Percentiles rank a stretch among this genome's conserved stretches.
These are phyloP conservation scores for Ascochyta viciae-villosae DNA, from an alignment of 2,329 filamentous ascomycete species.

Conservation along the genomic window DNA sequence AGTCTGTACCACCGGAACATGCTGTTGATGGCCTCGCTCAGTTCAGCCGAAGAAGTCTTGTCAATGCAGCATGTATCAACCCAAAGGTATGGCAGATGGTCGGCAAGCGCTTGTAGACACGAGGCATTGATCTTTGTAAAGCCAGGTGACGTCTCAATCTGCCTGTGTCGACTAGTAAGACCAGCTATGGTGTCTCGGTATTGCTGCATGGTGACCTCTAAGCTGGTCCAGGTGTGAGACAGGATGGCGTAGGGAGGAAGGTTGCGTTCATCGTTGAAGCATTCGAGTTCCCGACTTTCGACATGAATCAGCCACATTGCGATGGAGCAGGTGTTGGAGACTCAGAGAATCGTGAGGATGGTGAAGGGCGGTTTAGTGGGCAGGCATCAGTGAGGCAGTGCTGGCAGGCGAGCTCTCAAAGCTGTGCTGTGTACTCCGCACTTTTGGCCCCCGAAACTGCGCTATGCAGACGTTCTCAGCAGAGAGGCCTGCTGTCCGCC, in stretches of 20 bases:
- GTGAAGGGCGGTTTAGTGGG: not conserved
- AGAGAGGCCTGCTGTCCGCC: not conserved
- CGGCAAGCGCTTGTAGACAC: constrained; percentile 15
- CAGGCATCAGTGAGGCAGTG: no score
- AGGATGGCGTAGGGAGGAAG: constrained; percentile 30
- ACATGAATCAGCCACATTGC: constrained; percentile 24
- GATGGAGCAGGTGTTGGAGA: not conserved
- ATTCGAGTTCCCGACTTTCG: constrained; percentile 5
- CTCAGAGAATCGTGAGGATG: not conserved
- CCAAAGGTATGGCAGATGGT: constrained; percentile 19
- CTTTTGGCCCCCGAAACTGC: not conserved
- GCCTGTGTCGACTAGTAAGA: no score
- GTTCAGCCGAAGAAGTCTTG: not conserved
- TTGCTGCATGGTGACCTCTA: constrained; percentile 24
- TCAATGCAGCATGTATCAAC: constrained; percentile 9
- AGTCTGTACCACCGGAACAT: constrained; percentile 8
- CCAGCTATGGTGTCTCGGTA: not conserved
- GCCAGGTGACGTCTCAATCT: not conserved
- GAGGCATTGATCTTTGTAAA: constrained; percentile 15
- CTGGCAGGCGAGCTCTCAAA: no score
- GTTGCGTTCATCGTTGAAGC: constrained; percentile 16
- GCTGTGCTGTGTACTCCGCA: not conserved
- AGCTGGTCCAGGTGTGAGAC: constrained; percentile 23
- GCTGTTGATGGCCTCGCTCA: constrained; percentile 6
- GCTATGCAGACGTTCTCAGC: not conserved